phyloP scores from a whole-genome alignment of 805 yeast genomes.

The Pichia sporocuriosa region DNA sequence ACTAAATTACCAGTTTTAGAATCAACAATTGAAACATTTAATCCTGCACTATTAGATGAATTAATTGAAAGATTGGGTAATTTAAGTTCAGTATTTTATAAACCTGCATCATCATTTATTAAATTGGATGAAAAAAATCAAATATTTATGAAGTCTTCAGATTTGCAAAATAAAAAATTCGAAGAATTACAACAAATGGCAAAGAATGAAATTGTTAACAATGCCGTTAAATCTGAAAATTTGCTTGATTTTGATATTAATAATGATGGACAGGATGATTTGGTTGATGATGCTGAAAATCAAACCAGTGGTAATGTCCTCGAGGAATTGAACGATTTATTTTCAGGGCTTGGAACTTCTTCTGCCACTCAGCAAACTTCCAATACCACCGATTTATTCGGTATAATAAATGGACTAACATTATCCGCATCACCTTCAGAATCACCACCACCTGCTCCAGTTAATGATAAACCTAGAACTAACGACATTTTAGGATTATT shows the following conservation, averaged over 20 bases:
- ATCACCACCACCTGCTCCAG: background rate
- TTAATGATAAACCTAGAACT: too few relatives aligned
- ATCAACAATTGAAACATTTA: constrained; percentile 64
- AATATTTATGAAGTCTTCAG: constrained; percentile 18
- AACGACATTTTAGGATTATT: background rate
- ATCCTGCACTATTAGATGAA: constrained; percentile 59
- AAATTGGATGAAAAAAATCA: constrained; percentile 15
- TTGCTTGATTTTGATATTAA: constrained; percentile 81
- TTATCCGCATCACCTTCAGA: constrained; percentile 1
- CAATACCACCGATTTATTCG: constrained; percentile 17
- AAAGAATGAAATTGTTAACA: constrained; percentile 58
- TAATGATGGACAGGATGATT: constrained; percentile 21
- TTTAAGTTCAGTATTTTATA: constrained; percentile 82
- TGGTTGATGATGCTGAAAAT: constrained; percentile 18
- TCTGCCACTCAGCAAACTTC: constrained; percentile 19
- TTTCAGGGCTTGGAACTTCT: constrained; percentile 27
- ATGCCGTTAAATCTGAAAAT: constrained; percentile 64
- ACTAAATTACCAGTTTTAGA: constrained; percentile 64
- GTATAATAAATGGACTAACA: background rate
- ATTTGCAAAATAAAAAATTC: constrained; percentile 45
- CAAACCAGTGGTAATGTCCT: constrained; percentile 38
- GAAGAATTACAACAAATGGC: constrained; percentile 78
- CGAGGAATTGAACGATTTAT: constrained; percentile 73
- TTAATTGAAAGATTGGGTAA: constrained; percentile 74
- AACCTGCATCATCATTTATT: constrained; percentile 64